A percentile compares a stretch with the other conserved stretches of the same genome.
These are phyloP conservation scores for Mycena epipterygia DNA, from an alignment of 768 basidiomycete species.

Conservation along the genomic window DNA sequence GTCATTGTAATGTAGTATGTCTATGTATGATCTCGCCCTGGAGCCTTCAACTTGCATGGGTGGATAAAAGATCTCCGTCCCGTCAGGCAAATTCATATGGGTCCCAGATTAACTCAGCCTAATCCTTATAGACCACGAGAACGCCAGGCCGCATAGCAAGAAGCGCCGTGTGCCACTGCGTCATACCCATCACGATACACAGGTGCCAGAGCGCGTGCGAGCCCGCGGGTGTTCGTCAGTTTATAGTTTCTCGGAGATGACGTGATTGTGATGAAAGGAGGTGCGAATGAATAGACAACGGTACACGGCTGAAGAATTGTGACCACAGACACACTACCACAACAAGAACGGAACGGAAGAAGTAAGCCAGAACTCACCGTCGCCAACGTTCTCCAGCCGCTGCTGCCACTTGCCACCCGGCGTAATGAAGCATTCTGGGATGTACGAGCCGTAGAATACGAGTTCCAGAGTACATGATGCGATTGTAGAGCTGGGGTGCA, in stretches of 20 bases:
- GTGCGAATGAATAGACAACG: no score
- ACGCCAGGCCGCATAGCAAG: neutral
- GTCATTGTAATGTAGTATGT: no score
- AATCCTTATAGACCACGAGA: no score
- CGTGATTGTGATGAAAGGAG: neutral
- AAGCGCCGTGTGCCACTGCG: neutral
- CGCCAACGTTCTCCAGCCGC: constrained; percentile 7
- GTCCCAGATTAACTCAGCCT: no score
- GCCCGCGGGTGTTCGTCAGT: neutral
- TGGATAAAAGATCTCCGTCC: no score
- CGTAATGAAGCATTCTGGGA: constrained; percentile 81
- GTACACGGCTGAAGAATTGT: no score
- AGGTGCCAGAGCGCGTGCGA: constrained; percentile 28
- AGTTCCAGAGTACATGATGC: constrained; percentile 82
- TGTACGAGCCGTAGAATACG: constrained; percentile 84
- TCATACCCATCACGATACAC: constrained; percentile 9
- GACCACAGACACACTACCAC: no score
- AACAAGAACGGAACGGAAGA: no score
- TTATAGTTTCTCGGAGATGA: neutral
- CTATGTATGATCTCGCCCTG: no score
- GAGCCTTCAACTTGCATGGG: no score
- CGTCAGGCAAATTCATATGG: no score
- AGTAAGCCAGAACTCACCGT: neutral
- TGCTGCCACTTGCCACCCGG: neutral
- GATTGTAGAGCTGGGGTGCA: no score